phyloP scores from a whole-genome alignment of 257 asterid species.

The Nicotiana otophora region DNA sequence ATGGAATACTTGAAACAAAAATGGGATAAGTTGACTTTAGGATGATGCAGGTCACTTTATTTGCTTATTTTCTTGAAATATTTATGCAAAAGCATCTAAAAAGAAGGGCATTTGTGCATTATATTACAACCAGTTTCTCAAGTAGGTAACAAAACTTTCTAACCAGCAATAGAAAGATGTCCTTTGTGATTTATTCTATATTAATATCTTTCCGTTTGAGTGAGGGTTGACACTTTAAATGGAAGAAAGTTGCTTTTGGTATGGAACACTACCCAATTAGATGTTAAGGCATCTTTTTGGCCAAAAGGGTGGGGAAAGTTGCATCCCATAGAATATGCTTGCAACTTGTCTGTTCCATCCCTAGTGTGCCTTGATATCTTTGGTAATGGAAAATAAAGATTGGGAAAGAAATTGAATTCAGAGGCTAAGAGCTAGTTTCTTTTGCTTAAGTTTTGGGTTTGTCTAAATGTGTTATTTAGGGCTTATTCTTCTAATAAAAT shows the following conservation, averaged over 20 bases:
- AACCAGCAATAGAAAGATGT: not conserved
- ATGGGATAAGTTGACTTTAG: conserved; percentile 1
- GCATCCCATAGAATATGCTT: not conserved
- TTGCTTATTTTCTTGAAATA: not conserved
- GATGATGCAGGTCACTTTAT: not conserved
- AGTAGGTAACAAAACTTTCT: not conserved
- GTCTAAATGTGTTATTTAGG: not conserved
- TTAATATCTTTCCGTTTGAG: not conserved
- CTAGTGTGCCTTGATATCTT: no score
- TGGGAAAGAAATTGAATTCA: not conserved
- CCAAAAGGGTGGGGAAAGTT: not conserved
- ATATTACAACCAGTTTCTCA: not conserved
- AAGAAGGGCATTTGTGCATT: not conserved
- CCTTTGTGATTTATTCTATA: not conserved
- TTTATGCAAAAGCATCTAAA: not conserved
- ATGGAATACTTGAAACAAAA: not conserved
- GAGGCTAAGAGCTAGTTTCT: not conserved
- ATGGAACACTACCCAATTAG: not conserved
- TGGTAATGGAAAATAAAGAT: not conserved
- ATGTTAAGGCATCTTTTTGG: not conserved
- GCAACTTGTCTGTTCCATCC: not conserved
- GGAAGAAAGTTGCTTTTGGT: not conserved
- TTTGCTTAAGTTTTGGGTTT: not conserved
- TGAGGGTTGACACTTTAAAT: not conserved
- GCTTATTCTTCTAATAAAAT: not conserved